Conservation (phyloP, 2,329 filamentous ascomycete genomes). For the Colletotrichum cereale region DNA sequence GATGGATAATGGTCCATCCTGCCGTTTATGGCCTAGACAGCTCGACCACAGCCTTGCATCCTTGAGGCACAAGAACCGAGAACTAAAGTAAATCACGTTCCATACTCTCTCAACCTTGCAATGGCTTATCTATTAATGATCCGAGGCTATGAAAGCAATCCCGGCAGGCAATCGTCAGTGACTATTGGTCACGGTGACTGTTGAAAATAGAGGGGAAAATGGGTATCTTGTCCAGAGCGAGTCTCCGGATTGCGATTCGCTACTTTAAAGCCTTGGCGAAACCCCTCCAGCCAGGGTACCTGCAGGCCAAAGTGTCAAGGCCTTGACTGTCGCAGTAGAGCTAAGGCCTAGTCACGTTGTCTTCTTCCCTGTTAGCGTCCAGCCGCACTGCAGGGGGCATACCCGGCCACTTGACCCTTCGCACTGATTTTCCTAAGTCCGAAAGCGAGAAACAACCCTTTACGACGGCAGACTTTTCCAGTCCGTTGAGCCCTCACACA, state of each 20-base stretch:
- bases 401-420: conserved; percentile 3
- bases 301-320: conserved; percentile 6
- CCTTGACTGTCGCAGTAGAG: conserved; percentile 15
- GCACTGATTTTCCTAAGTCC: not conserved
- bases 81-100: conserved; percentile 1
- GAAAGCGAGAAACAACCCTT: not conserved
- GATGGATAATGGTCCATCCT: not conserved
- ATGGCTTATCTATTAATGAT: not conserved
- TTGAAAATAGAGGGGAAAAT: not conserved
- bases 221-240: not conserved
- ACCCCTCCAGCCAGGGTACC: not conserved
- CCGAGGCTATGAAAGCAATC: not conserved
- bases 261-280: not conserved
- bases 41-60: not conserved
- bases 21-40: conserved; percentile 17
- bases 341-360: conserved; percentile 9
- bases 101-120: not conserved
- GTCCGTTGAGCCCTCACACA: not conserved
- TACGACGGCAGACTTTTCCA: not conserved
- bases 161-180: not conserved
- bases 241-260: not conserved
- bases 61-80: not conserved
- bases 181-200: not conserved
- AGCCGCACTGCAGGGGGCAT: conserved; percentile 37
- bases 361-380: conserved; percentile 22